Conservation (phyloP, 2,329 filamentous ascomycete genomes). For the Colletotrichum sp. region DNA sequence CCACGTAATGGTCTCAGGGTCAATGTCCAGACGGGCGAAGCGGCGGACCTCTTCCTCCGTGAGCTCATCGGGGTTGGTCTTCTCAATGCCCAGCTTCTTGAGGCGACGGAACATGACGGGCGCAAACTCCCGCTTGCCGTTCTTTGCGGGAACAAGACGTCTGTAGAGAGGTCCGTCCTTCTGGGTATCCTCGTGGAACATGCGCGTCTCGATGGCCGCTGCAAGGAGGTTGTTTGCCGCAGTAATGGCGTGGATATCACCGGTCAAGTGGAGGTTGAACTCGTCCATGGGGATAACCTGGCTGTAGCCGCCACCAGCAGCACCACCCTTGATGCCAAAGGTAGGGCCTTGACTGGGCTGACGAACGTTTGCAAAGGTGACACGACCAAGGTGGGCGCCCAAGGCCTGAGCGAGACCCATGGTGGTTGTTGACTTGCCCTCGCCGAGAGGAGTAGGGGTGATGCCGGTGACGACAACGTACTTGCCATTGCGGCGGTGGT, state of each 20-base stretch:
- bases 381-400: conserved; percentile 83
- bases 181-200: conserved; percentile 97
- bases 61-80: conserved; percentile 90
- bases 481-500: conserved; percentile 85
- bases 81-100: conserved; percentile 94
- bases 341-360: conserved; percentile 97
- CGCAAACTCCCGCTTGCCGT: conserved; percentile 84
- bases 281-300: conserved; percentile 99
- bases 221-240: conserved; percentile 97
- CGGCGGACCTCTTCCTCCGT: conserved; percentile 86
- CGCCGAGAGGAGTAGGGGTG: conserved; percentile 93
- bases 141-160: conserved; percentile 87
- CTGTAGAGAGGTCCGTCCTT: conserved; percentile 88
- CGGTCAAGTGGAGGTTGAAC: conserved; percentile 97
- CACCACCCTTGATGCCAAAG: conserved; percentile 98
- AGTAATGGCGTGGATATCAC: conserved; percentile 96
- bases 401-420: conserved; percentile 94
- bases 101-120: conserved; percentile 92
- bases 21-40: conserved; percentile 95
- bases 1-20: conserved; percentile 97
- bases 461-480: conserved; percentile 96
- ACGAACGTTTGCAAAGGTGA: conserved; percentile 95
- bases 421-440: conserved; percentile 98
- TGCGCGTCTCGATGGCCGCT: conserved; percentile 95
- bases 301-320: conserved; percentile 95